A percentile compares a stretch with the other conserved stretches of the same genome.
Evolutionary conservation across 768 basidiomycete species (phyloP).

Genomic region (Gyrodon lividus): DNA sequence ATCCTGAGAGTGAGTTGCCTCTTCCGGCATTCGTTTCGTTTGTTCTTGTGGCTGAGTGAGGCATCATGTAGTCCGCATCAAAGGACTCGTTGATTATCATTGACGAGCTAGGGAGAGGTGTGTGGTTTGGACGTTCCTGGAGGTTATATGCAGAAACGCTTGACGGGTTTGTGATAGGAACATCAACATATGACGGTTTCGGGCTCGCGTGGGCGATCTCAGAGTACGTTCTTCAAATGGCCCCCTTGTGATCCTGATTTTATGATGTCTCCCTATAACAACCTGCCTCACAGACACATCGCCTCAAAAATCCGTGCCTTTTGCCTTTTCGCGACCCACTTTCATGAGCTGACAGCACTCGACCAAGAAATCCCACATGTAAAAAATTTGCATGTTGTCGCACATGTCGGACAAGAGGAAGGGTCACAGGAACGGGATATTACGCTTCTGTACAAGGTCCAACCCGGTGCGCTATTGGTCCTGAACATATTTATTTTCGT

Average conservation of each 20-base stretch:
- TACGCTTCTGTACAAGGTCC: conserved; percentile 70
- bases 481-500: background rate
- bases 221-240: conserved; percentile 55
- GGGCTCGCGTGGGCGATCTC: conserved; percentile 99
- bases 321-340: conserved; percentile 96
- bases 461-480: conserved; percentile 58
- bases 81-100: conserved; percentile 95
- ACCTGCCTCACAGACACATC: conserved; percentile 63
- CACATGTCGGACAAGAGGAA: conserved; percentile 69
- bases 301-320: conserved; percentile 90
- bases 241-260: no score
- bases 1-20: conserved; percentile 72
- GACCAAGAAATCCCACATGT: conserved; percentile 85
- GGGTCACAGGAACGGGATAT: conserved; percentile 67
- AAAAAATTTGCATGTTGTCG: conserved; percentile 93
- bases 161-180: conserved; percentile 49
- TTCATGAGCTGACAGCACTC: conserved; percentile 93
- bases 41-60: background rate
- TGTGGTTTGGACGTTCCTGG: background rate
- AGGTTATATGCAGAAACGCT: background rate
- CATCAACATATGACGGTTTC: conserved; percentile 96
- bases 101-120: conserved; percentile 92
- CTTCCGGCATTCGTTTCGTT: background rate
- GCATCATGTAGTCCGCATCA: conserved; percentile 68
- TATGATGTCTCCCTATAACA: background rate